Evolutionary conservation across 208 protist species (phyloP).

Genomic region (Crithidia acanthocephali): DNA sequence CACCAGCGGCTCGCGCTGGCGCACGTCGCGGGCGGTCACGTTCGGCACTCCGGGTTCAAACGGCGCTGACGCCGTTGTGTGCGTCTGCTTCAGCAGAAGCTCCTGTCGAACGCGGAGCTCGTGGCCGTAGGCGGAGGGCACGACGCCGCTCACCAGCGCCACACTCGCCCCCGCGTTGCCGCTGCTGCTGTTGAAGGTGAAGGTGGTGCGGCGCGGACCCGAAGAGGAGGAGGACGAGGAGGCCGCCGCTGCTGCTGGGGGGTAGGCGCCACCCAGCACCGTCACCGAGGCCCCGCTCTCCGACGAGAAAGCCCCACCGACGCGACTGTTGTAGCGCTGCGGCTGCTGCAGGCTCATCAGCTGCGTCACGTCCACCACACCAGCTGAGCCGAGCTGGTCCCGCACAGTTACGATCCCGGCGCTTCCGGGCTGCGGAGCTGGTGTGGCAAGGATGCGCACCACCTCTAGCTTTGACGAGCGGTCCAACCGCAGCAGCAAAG

Average conservation of each 20-base stretch:
- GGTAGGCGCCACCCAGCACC: conserved; percentile 9
- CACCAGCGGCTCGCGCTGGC: conserved; percentile 57
- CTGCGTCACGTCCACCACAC: conserved; percentile 67
- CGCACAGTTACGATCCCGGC: conserved; percentile 57
- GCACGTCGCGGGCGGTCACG: conserved; percentile 54
- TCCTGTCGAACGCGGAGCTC: conserved; percentile 49
- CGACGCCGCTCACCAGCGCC: conserved; percentile 41
- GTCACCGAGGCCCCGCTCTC: conserved; percentile 23
- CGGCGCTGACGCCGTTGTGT: conserved; percentile 7
- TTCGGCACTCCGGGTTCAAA: conserved; percentile 49
- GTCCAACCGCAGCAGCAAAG: conserved; percentile 75
- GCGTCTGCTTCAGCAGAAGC: conserved; percentile 38
- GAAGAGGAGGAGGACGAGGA: conserved; percentile 60
- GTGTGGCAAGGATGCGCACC: conserved; percentile 62
- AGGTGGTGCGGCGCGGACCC: conserved; percentile 53
- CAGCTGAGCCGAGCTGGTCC: conserved; percentile 39
- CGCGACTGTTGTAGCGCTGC: not conserved
- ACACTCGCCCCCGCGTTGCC: conserved; percentile 30
- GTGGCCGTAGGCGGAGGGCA: conserved; percentile 47
- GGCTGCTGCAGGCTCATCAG: conserved; percentile 24
- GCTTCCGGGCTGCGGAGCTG: conserved; percentile 22
- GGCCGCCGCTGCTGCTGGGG: conserved; percentile 31
- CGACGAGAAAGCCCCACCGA: conserved; percentile 5
- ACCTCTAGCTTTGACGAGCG: conserved; percentile 69
- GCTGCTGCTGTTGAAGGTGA: conserved; percentile 43